These are phyloP conservation scores for Imleria badia DNA, from an alignment of 768 basidiomycete genomes.

Conservation along the genomic window DNA sequence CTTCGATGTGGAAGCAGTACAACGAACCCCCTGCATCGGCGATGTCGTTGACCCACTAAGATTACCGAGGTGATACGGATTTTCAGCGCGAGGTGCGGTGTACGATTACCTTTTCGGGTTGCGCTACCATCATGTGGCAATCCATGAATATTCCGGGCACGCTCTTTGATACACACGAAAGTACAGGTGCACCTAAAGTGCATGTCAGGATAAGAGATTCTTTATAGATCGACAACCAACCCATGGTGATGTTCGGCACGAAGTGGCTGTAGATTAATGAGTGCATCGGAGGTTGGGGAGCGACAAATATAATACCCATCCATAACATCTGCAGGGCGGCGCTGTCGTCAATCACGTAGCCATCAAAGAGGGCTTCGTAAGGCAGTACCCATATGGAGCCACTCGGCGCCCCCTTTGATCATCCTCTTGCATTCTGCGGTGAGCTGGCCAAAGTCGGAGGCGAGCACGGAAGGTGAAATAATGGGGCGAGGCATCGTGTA, in stretches of 20 bases:
- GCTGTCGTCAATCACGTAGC: slow-evolving; percentile 9
- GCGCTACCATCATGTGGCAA: slow-evolving; percentile 99
- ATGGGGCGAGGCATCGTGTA: slow-evolving; percentile 78
- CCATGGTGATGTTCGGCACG: slow-evolving; percentile 99
- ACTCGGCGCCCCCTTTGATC: slow-evolving; percentile 93
- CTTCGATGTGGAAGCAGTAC: slow-evolving; percentile 97
- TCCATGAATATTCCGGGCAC: slow-evolving; percentile 99
- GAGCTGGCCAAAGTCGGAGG: slow-evolving; percentile 95
- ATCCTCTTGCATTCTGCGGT: slow-evolving; percentile 95
- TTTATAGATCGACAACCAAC: slow-evolving; percentile 38
- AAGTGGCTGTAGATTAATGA: slow-evolving; percentile 68
- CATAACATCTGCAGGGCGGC: slow-evolving; percentile 84
- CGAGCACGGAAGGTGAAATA: slow-evolving; percentile 95
- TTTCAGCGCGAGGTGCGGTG: neutral
- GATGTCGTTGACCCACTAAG: slow-evolving; percentile 93
- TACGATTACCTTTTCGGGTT: slow-evolving; percentile 78
- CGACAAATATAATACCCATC: slow-evolving; percentile 72
- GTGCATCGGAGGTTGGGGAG: neutral
- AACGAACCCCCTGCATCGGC: slow-evolving; percentile 93
- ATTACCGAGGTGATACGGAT: neutral
- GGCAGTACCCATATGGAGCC: slow-evolving; percentile 91
- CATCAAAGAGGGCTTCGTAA: slow-evolving; percentile 3
- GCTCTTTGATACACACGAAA: slow-evolving; percentile 79
- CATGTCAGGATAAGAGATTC: slow-evolving; percentile 12
- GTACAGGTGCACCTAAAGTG: slow-evolving; percentile 75